Evolutionary conservation across 805 yeast genomes (phyloP), one percentile per base, ranked within the genome.

Genomic region (Pichia manshurica): DNA sequence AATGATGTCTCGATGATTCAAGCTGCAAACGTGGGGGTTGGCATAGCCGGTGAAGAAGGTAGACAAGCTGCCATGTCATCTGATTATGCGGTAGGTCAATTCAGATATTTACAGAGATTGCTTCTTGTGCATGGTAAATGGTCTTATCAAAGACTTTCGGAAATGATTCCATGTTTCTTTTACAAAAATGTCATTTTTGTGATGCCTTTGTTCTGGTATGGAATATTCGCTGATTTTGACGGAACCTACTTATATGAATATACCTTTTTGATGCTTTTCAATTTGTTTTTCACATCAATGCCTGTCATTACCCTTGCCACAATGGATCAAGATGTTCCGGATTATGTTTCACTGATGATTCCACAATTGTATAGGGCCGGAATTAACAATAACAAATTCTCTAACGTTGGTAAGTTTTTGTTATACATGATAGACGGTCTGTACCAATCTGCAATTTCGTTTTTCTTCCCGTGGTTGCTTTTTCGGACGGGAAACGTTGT

Each of bases 1-100:
- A 85, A 85, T 59, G 95, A 85, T 63, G 93, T 85, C 43, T 86
- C 93, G 8, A 85, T 85, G 95, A 86, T 85, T 53, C 91, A 84
- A 59, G 84, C 87, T 31, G 91, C 95, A 4, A 83, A 86, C 61
- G 80, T 86, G 31, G 95, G 95, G 48, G 82, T 86, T 34, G 95
- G 95, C 53, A 84, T 85, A 58, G 91, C 89, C 6, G 95, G 95
- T 54, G 87, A 84, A 56, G 95, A 85, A 67, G 95, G 95, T 50
- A 68, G 93, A 45, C 90, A 84, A 59, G 95, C 95, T 1, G 93
- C 82, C 9, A 85, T 85, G 95, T 79, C 88, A 1, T 79, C 90
- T 0, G 95, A 85, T 68, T 85, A 83, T 63, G 91, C 89, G 3
- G 70, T 85, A 58, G 95, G 89, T 2, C 93, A 85, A 63, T 85